Conservation (phyloP, 768 basidiomycete species). For the Mycena crocata region DNA sequence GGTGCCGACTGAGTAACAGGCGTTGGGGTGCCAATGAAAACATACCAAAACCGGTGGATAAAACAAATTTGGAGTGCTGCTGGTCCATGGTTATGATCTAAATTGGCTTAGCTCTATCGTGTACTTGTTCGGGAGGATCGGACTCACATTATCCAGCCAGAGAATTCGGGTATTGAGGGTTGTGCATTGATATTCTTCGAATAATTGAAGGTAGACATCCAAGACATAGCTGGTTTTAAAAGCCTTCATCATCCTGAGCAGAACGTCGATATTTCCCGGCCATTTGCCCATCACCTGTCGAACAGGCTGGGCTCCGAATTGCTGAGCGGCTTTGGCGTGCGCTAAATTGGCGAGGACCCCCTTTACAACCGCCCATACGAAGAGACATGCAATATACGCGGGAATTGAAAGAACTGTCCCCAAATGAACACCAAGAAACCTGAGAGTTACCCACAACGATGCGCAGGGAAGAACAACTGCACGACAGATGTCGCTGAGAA, state of each 20-base stretch:
- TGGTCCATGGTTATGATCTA: constrained; percentile 84
- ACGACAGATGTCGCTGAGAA: constrained; percentile 58
- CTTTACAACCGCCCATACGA: constrained; percentile 53
- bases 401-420: constrained; percentile 51
- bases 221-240: constrained; percentile 71
- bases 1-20: not conserved
- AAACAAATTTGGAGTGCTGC: constrained; percentile 72
- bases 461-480: constrained; percentile 56
- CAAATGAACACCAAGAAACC: constrained; percentile 43
- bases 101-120: not conserved
- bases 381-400: constrained; percentile 53
- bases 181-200: constrained; percentile 76
- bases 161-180: constrained; percentile 77
- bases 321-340: constrained; percentile 58
- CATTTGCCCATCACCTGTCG: constrained; percentile 74
- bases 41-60: constrained; percentile 69
- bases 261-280: constrained; percentile 83
- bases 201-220: constrained; percentile 72
- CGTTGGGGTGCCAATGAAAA: not conserved
- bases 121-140: not conserved
- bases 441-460: constrained; percentile 45
- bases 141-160: constrained; percentile 75
- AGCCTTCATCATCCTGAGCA: constrained; percentile 65
- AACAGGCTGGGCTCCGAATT: constrained; percentile 62
- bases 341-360: constrained; percentile 46